phyloP scores from a whole-genome alignment of 225 moss, liverwort and hornwort genomes.

The Ulota crispa region DNA sequence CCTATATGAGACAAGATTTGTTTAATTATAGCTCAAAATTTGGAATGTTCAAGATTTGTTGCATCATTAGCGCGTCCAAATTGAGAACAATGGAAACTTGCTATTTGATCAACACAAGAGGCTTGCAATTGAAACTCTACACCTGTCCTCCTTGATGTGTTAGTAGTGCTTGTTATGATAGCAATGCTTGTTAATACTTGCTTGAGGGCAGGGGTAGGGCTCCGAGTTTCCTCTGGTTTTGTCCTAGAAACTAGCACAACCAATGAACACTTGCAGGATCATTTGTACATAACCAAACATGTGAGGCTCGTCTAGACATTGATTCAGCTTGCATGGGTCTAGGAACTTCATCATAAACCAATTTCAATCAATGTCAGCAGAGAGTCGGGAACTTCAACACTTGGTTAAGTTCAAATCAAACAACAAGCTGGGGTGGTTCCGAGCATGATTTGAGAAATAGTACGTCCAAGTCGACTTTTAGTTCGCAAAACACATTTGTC shows the following conservation, averaged over 20 bases:
- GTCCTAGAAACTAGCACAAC: not conserved
- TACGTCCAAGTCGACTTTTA: not conserved
- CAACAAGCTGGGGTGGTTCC: not conserved
- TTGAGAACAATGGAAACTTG: no score
- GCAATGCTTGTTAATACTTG: no score
- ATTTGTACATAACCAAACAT: not conserved
- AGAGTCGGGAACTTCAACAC: not conserved
- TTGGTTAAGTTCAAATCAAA: not conserved
- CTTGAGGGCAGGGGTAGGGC: no score
- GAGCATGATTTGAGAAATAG: not conserved
- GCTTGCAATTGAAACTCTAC: no score
- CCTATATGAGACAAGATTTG: no score
- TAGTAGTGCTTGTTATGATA: no score
- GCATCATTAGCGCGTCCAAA: no score
- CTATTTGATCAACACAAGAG: no score
- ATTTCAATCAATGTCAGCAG: not conserved
- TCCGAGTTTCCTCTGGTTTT: no score
- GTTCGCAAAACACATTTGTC: not conserved
- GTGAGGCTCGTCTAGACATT: not conserved
- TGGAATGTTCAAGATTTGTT: no score
- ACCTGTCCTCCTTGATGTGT: no score
- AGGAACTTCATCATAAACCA: not conserved
- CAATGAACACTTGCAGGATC: not conserved
- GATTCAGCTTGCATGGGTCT: not conserved
- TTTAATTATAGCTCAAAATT: no score